phyloP scores from a whole-genome alignment of 768 basidiomycete species.

The Agaricus blazei region DNA sequence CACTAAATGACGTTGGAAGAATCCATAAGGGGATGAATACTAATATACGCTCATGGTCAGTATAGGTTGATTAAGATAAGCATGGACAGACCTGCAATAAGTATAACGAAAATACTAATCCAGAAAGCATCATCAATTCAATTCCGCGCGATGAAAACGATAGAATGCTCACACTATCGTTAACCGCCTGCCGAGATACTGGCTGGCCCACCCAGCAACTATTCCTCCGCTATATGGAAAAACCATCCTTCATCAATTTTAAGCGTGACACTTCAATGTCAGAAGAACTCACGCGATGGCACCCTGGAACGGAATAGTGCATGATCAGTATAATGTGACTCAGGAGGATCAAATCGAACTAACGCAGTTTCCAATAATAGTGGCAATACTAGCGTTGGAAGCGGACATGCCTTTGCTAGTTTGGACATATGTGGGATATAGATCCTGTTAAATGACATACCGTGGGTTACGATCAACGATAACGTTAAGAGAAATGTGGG shows the following conservation, averaged over 20 bases:
- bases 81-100: conserved; percentile 39
- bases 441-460: conserved; percentile 34
- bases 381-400: conserved; percentile 62
- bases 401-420: conserved; percentile 54
- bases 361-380: conserved; percentile 75
- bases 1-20: conserved; percentile 61
- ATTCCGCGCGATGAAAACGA: background rate
- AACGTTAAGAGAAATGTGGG: background rate
- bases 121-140: conserved; percentile 1
- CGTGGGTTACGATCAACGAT: background rate
- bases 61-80: background rate
- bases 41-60: conserved; percentile 10
- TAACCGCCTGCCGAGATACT: conserved; percentile 78
- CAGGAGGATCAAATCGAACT: conserved; percentile 14
- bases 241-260: background rate
- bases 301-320: conserved; percentile 21
- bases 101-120: conserved; percentile 45
- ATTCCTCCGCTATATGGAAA: conserved; percentile 48
- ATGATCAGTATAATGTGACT: background rate
- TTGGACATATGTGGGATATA: conserved; percentile 78
- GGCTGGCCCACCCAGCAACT: conserved; percentile 67
- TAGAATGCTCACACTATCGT: conserved; percentile 55
- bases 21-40: conserved; percentile 80
- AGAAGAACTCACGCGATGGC: conserved; percentile 28
- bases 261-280: background rate